phyloP scores from a whole-genome alignment of 306 rosid genomes.

The Spatholobus suberectus region DNA sequence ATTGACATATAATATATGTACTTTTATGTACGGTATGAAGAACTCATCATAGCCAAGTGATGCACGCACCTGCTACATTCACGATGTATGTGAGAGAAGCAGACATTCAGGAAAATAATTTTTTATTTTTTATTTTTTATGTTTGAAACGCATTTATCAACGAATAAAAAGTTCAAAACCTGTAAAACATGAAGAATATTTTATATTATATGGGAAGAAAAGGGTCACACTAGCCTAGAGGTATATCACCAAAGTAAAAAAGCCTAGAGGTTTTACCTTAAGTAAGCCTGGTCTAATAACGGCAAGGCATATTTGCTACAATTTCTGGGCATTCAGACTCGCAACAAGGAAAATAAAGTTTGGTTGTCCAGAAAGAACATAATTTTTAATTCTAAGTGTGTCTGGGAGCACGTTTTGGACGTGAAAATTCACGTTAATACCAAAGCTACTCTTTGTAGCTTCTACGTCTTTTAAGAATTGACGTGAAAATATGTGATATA shows the following conservation, averaged over 20 bases:
- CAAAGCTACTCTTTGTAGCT: too few species aligned
- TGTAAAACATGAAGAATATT: neutral
- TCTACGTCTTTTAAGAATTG: too few species aligned
- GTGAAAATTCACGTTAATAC: too few species aligned
- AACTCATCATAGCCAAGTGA: neutral
- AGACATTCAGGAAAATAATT: neutral
- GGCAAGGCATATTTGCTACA: neutral
- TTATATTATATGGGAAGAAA: neutral
- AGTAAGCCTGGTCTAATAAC: neutral
- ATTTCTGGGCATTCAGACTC: neutral
- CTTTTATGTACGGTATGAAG: neutral
- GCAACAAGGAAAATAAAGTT: too few species aligned
- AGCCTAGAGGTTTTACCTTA: neutral
- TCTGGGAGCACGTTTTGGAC: too few species aligned
- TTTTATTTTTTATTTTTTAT: too few species aligned
- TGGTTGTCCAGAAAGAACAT: neutral
- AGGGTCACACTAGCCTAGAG: neutral
- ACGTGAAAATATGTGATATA: too few species aligned
- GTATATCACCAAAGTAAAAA: too few species aligned
- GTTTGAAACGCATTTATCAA: neutral
- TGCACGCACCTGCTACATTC: neutral
- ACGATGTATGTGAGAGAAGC: neutral
- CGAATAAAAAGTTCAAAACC: neutral
- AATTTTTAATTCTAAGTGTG: neutral
- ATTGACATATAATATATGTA: neutral